Evolutionary conservation across 305 asterid species (phyloP).

Genomic region (Fraxinus dipetala): DNA sequence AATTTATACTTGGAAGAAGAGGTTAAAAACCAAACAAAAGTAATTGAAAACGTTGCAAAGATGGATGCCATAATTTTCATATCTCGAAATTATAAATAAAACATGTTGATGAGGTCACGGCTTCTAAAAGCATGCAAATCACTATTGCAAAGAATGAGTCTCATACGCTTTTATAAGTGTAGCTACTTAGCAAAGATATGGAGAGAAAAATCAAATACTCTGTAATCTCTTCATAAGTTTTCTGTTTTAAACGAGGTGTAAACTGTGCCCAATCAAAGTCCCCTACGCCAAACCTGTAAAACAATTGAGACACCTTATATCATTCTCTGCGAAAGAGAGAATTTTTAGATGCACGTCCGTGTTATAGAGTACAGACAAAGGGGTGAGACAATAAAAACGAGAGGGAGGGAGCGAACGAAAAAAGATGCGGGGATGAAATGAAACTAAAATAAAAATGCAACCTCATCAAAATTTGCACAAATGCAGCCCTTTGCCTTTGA

Average conservation of each 20-base stretch:
- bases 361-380: not conserved
- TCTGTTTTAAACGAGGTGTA: conserved; percentile 78
- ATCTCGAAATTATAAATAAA: not conserved
- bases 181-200: not conserved
- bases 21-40: not conserved
- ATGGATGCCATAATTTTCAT: not conserved
- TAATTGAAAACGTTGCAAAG: not conserved
- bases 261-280: conserved; percentile 86
- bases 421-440: not conserved
- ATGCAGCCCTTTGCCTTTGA: conserved; percentile 79
- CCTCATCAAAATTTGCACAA: conserved; percentile 95
- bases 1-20: not conserved
- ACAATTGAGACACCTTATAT: not conserved
- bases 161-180: conserved; percentile 12
- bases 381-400: not conserved
- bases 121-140: not conserved
- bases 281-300: conserved; percentile 74
- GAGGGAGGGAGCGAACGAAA: conserved; percentile 14
- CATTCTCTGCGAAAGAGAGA: not conserved
- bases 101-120: not conserved
- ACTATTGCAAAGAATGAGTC: not conserved
- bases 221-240: conserved; percentile 63
- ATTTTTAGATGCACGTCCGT: not conserved
- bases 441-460: conserved; percentile 26
- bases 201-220: conserved; percentile 51